Conservation (phyloP, 768 basidiomycete genomes). For the Lactarius tabidus region DNA sequence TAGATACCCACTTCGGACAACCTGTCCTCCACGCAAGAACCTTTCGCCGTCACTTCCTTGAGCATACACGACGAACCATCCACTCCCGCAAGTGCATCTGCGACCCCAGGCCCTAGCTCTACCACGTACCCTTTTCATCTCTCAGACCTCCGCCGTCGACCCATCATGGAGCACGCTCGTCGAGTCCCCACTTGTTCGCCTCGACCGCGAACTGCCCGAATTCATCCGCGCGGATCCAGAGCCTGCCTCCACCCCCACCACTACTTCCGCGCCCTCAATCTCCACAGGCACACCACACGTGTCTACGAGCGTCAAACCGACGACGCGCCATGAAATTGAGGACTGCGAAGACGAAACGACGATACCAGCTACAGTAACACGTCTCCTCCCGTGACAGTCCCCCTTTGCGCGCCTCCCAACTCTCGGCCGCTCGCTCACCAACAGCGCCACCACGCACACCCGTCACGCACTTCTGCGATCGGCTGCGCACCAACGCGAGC, state of each 20-base stretch:
- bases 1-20: conserved; percentile 74
- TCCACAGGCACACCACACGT: conserved; percentile 62
- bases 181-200: conserved; percentile 67
- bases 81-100: conserved; percentile 18
- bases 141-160: conserved; percentile 27
- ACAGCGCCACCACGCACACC: conserved; percentile 67
- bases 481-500: not conserved
- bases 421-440: conserved; percentile 64
- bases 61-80: not conserved
- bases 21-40: conserved; percentile 36
- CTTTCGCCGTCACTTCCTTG: conserved; percentile 21
- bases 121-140: conserved; percentile 19
- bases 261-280: conserved; percentile 41
- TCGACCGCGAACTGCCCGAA: conserved; percentile 58
- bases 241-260: conserved; percentile 20
- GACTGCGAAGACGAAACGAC: conserved; percentile 46
- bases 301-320: too few species aligned
- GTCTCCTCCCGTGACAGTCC: conserved; percentile 50
- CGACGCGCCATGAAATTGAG: too few species aligned
- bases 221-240: conserved; percentile 45
- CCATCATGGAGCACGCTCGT: conserved; percentile 70
- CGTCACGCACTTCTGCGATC: conserved; percentile 57
- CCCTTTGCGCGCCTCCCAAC: conserved; percentile 34
- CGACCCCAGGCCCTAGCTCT: conserved; percentile 12
- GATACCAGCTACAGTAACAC: conserved; percentile 52